Evolutionary conservation across 441 rosid genomes (phyloP).

Genomic region (Corymbia calophylla): DNA sequence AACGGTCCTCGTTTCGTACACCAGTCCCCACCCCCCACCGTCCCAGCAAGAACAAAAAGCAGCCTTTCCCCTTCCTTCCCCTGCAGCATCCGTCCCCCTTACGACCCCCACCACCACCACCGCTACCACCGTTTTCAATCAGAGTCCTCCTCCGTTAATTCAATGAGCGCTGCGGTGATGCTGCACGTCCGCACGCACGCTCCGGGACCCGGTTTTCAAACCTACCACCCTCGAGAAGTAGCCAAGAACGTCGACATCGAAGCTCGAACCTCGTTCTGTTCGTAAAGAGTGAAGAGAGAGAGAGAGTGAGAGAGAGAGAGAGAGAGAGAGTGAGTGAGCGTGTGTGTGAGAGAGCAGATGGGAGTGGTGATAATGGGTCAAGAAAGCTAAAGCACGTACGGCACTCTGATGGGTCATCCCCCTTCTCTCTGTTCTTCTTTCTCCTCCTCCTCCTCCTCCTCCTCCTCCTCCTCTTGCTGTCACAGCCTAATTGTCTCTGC

Average conservation of each 20-base stretch:
- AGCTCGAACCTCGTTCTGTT: not conserved
- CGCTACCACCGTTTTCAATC: not conserved
- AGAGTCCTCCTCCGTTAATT: not conserved
- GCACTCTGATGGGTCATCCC: not conserved
- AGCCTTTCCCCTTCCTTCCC: not conserved
- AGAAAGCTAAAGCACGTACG: not conserved
- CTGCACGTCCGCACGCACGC: not conserved
- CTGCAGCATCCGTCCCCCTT: not conserved
- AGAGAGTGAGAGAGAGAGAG: not conserved
- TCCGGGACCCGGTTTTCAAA: not conserved
- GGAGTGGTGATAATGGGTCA: not conserved
- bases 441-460: not conserved
- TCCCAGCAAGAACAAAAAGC: not conserved
- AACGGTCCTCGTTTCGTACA: not conserved
- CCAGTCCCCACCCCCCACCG: not conserved
- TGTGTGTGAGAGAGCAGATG: not conserved
- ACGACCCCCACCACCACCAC: fast-evolving
- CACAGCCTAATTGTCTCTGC: not conserved
- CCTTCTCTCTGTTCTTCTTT: not conserved
- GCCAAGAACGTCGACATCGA: not conserved
- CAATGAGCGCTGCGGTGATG: not conserved
- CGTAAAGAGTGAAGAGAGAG: not conserved
- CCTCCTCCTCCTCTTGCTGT: not conserved
- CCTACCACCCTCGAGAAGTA: not conserved
- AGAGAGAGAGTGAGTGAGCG: fast-evolving